Conservation (phyloP, 345 rosid species). For the Heritiera fomes region DNA sequence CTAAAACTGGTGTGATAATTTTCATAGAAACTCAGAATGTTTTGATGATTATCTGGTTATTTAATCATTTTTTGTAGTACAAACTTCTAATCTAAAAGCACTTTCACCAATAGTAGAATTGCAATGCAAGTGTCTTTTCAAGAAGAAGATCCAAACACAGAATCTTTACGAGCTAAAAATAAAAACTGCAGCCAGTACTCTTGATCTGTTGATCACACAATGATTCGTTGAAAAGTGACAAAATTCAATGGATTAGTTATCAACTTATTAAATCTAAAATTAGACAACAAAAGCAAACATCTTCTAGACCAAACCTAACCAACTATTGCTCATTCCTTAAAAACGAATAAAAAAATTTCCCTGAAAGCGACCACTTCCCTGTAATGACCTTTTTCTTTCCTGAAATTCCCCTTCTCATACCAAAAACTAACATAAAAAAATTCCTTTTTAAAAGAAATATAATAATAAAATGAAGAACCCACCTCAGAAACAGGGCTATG, state of each 20-base stretch:
- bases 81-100: background rate
- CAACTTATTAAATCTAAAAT: background rate
- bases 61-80: background rate
- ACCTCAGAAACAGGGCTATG: constrained; percentile 98
- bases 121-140: background rate
- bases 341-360: background rate
- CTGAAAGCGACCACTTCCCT: constrained; percentile 13
- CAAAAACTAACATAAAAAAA: background rate
- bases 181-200: background rate
- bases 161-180: background rate
- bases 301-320: background rate
- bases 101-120: background rate
- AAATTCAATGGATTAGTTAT: constrained; percentile 6
- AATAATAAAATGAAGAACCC: constrained; percentile 20
- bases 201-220: background rate
- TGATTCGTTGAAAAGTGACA: constrained; percentile 1
- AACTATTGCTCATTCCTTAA: background rate
- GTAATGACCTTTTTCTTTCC: background rate
- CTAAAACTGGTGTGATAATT: background rate
- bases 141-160: background rate
- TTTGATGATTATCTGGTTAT: background rate
- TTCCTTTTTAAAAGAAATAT: background rate
- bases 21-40: background rate
- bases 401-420: background rate
- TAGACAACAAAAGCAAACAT: background rate